Evolutionary conservation across 371 early-diverging fungal genomes (phyloP).

Genomic region (Basidiobolus heterosporus): DNA sequence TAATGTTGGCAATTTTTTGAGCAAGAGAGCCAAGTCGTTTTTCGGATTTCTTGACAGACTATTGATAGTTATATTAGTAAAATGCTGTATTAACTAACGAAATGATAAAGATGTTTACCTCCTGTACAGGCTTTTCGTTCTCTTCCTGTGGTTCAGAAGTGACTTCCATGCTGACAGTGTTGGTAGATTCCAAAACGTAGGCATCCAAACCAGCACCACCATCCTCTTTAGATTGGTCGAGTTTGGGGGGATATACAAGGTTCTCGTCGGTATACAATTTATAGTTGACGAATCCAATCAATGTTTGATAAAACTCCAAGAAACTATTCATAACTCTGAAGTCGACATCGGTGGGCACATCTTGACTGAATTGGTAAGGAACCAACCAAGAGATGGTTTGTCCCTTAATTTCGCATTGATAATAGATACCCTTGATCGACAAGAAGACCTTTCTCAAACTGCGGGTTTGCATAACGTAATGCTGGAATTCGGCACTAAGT

Average conservation of each 20-base stretch:
- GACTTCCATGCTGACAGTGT: no score
- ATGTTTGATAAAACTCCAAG: conserved; percentile 82
- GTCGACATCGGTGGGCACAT: conserved; percentile 85
- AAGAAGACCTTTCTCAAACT: conserved; percentile 77
- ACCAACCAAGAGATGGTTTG: conserved; percentile 88
- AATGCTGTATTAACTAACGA: no score
- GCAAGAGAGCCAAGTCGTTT: no score
- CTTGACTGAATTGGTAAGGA: conserved; percentile 83
- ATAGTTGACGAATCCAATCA: conserved; percentile 90
- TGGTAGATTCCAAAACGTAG: conserved; percentile 32
- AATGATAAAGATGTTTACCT: no score
- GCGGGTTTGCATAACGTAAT: conserved; percentile 65
- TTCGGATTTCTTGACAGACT: no score
- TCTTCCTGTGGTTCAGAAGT: no score
- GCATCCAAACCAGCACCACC: conserved; percentile 56
- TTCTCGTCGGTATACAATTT: conserved; percentile 73
- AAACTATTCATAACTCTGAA: conserved; percentile 93
- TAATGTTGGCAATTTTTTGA: conserved; percentile 1
- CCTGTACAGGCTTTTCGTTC: no score
- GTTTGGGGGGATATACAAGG: conserved; percentile 73
- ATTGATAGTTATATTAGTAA: no score
- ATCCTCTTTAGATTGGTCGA: conserved; percentile 44
- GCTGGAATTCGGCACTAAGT: conserved; percentile 77
- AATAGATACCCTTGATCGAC: conserved; percentile 96
- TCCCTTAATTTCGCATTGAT: conserved; percentile 90